Evolutionary conservation across 345 rosid genomes (phyloP), one percentile per base, ranked within the genome.

Genomic region (Murraya koenigii): DNA sequence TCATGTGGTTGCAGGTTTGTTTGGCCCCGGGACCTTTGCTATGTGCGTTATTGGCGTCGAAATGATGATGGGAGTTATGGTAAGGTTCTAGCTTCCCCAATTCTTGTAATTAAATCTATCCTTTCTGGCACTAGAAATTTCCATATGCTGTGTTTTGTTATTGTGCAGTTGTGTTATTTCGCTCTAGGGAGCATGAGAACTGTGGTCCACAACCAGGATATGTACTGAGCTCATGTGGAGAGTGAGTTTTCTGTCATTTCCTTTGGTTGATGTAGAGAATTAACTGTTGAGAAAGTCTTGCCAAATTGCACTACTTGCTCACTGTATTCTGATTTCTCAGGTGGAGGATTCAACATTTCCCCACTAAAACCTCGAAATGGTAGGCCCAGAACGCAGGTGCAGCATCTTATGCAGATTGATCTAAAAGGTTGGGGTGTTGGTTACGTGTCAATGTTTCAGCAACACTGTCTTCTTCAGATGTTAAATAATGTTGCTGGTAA

Each of bases 21-120:
- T 61, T 97, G 98, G 99, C 98, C 99, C 15, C 98, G 99, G 78
- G 99, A 97, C 80, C 97, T 97, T 86, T 97, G 98, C 81, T 97
- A 97, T 86, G 97, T 94, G 75, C 93, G 99, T 14, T 97, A 94
- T 80, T 97, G 99, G 99, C 96, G 98, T 47, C 89, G 98, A 81
- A 97, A 97, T 79, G 99, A 97, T 74, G 99, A 97, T 63, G 98
- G 99, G 78, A 97, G 99, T 79, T 97, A 97, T 85, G 99, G 99
- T 93, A 91, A 74, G 49, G 20, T 25, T 79, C 80, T 74, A 68
- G 49, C 66, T 71, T 75, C 39, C 30, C 60, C 35, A 41, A 61
- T 71, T 72, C 39, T 65, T 71, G 71, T 68, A 79, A 84, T 41
- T 52, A 28, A 25, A 23, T 44, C 59, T 60, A 63, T 59, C 52